Percentiles rank a stretch among this genome's conserved stretches.
These are phyloP conservation scores for Fraxinus baroniana DNA, from an alignment of 305 asterid species.

Conservation along the genomic window DNA sequence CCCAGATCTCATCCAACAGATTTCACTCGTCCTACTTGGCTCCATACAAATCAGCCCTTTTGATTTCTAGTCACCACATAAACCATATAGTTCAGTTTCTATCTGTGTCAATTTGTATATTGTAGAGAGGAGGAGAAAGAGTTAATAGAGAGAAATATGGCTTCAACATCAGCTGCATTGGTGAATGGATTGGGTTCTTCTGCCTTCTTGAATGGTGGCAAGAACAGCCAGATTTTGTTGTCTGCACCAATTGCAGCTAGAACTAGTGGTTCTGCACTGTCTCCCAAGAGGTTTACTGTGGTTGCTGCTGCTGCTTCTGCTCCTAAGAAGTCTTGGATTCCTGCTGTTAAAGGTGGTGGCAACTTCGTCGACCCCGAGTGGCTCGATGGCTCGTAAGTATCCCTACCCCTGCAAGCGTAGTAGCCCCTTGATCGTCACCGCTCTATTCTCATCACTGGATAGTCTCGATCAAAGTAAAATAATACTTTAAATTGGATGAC, in stretches of 20 bases:
- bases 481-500: background rate
- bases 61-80: constrained; percentile 30
- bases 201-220: constrained; percentile 77
- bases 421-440: background rate
- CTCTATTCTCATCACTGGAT: background rate
- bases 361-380: constrained; percentile 78
- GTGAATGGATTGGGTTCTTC: constrained; percentile 75
- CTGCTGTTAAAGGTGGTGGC: constrained; percentile 69
- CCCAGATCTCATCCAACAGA: constrained; percentile 28
- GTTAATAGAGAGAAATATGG: constrained; percentile 40
- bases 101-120: constrained; percentile 20
- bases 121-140: background rate
- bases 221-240: constrained; percentile 55
- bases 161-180: constrained; percentile 84
- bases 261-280: constrained; percentile 25
- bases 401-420: background rate
- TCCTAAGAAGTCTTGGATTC: constrained; percentile 90
- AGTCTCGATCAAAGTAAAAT: background rate
- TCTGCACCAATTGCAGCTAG: constrained; percentile 50
- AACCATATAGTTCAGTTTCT: background rate
- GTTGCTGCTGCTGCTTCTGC: constrained; percentile 45
- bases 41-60: constrained; percentile 29
- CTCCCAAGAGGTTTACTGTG: constrained; percentile 53
- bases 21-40: constrained; percentile 44
- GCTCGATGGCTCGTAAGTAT: constrained; percentile 98